A percentile compares a stretch with the other conserved stretches of the same genome.
phyloP scores from a whole-genome alignment of 2,329 filamentous ascomycete genomes.

The Sclerotinia sclerotiorum region DNA sequence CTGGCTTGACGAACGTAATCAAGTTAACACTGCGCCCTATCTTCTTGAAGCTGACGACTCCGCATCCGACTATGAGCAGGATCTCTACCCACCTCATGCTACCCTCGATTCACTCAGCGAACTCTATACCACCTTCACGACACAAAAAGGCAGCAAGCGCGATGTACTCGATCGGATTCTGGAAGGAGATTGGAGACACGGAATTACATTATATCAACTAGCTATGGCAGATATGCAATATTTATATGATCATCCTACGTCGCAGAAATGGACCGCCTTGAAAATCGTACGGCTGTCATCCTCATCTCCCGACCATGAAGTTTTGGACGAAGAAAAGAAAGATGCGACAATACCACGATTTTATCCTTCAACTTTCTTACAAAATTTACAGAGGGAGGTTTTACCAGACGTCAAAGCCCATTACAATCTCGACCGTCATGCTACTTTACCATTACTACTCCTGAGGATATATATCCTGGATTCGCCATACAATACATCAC shows the following conservation, averaged over 20 bases:
- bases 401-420: conserved; percentile 80
- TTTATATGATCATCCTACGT: conserved; percentile 63
- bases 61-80: conserved; percentile 57
- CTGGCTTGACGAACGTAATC: conserved; percentile 72
- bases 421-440: conserved; percentile 74
- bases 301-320: conserved; percentile 9
- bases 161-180: conserved; percentile 64
- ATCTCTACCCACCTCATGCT: conserved; percentile 66
- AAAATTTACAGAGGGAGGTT: conserved; percentile 71
- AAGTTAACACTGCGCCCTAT: conserved; percentile 59
- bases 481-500: conserved; percentile 70
- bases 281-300: conserved; percentile 54
- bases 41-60: conserved; percentile 48
- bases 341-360: conserved; percentile 64
- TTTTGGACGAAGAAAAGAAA: conserved; percentile 40
- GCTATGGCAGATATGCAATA: conserved; percentile 69
- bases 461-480: conserved; percentile 79
- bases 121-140: conserved; percentile 60
- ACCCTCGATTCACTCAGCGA: conserved; percentile 67
- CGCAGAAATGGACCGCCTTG: conserved; percentile 64
- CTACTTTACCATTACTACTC: conserved; percentile 66
- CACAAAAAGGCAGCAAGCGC: conserved; percentile 59
- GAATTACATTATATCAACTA: conserved; percentile 63
- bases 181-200: conserved; percentile 68
- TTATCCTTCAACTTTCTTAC: conserved; percentile 77